Evolutionary conservation across 2,329 filamentous ascomycete species (phyloP).

Genomic region (Phaeomoniella chlamydospora): DNA sequence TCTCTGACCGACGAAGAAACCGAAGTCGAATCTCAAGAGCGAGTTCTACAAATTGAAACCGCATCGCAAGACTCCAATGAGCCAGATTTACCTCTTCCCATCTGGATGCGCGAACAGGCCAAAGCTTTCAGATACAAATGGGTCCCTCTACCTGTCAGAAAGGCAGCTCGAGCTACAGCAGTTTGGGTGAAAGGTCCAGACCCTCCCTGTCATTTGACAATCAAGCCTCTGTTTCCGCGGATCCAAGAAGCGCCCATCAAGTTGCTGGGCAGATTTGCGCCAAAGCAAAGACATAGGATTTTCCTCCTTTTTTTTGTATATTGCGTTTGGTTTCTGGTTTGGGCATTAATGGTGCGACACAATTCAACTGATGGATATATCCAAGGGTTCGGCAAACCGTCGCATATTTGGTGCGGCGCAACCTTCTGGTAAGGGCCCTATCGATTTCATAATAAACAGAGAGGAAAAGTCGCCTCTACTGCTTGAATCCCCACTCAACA

Average conservation of each 20-base stretch:
- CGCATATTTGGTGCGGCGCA: conserved; percentile 28
- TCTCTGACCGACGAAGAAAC: conserved; percentile 20
- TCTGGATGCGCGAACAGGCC: conserved; percentile 33
- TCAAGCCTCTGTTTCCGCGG: conserved; percentile 29
- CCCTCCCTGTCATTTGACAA: conserved; percentile 28
- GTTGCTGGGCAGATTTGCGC: conserved; percentile 27
- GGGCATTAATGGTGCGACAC: conserved; percentile 28
- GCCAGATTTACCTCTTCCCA: conserved; percentile 17
- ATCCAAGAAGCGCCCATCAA: conserved; percentile 30
- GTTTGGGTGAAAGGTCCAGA: conserved; percentile 32
- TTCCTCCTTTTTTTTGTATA: conserved; percentile 26
- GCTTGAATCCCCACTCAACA: too few species aligned
- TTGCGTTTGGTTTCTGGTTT: conserved; percentile 30
- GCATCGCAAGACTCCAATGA: conserved; percentile 9
- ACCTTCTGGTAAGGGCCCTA: conserved; percentile 25
- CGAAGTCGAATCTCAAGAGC: conserved; percentile 17
- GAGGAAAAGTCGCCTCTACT: too few species aligned
- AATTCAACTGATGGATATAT: conserved; percentile 31
- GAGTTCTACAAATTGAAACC: conserved; percentile 13
- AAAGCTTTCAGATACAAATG: conserved; percentile 31
- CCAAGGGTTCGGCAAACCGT: conserved; percentile 30
- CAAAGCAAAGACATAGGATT: conserved; percentile 30
- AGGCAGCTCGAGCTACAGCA: conserved; percentile 24
- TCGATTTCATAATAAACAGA: too few species aligned
- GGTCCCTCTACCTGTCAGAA: conserved; percentile 30